A percentile compares a stretch with the other conserved stretches of the same genome.
These are phyloP conservation scores for Lepraria neglecta DNA, from an alignment of 495 filamentous ascomycete genomes.

Conservation along the genomic window DNA sequence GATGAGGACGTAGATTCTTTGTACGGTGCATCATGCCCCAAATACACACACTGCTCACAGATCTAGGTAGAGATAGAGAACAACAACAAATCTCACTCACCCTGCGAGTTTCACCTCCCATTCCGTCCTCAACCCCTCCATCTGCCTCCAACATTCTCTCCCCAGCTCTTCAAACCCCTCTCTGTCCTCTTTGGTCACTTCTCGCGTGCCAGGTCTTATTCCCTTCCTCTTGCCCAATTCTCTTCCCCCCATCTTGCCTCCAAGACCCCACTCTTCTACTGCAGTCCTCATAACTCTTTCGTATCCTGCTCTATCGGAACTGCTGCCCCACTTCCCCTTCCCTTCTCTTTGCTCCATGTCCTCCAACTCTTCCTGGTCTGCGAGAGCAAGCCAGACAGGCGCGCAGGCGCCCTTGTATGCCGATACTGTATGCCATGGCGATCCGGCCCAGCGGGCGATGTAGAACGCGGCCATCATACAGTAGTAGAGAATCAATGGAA, in stretches of 20 bases:
- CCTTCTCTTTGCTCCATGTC: constrained; percentile 46
- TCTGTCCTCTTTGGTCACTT: constrained; percentile 57
- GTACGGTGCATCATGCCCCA: too few relatives aligned
- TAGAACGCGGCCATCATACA: constrained; percentile 61
- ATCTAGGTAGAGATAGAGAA: background rate
- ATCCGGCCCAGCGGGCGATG: constrained; percentile 69
- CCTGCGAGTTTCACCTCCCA: constrained; percentile 64
- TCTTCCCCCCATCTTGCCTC: constrained; percentile 55
- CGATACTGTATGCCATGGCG: constrained; percentile 74
- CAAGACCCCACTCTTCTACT: constrained; percentile 78
- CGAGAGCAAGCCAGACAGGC: constrained; percentile 71
- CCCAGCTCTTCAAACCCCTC: constrained; percentile 71
- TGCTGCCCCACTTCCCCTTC: constrained; percentile 81
- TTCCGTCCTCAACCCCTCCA: constrained; percentile 71
- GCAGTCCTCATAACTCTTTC: constrained; percentile 63
- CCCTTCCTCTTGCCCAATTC: constrained; percentile 43
- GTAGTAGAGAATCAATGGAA: constrained; percentile 58
- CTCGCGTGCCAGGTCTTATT: constrained; percentile 44
- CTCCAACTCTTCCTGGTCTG: constrained; percentile 59
- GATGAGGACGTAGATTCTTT: background rate
- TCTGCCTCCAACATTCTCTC: constrained; percentile 66
- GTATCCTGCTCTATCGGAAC: constrained; percentile 50
- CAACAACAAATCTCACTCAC: constrained; percentile 1
- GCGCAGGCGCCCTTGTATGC: constrained; percentile 72
- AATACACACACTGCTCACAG: background rate